Conservation (phyloP, 2,329 filamentous ascomycete genomes). For the Conoideocrella luteorostrata region DNA sequence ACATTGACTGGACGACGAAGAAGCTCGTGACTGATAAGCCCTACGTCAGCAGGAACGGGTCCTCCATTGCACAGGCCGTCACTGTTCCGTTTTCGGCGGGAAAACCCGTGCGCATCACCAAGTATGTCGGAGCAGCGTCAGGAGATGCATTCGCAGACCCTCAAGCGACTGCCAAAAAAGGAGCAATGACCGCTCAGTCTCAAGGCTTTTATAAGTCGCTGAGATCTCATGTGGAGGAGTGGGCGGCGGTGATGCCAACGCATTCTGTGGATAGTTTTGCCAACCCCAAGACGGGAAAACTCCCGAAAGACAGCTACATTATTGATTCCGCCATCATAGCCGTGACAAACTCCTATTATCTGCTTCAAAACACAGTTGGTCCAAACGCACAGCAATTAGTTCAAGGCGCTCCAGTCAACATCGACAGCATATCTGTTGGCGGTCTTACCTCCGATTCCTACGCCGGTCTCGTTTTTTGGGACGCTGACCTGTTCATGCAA, state of each 20-base stretch:
- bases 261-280: slow-evolving; percentile 59
- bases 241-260: slow-evolving; percentile 53
- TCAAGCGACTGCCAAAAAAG: slow-evolving; percentile 45
- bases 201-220: slow-evolving; percentile 51
- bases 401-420: slow-evolving; percentile 8
- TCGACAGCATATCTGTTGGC: slow-evolving; percentile 19
- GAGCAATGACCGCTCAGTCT: slow-evolving; percentile 37
- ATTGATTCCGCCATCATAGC: slow-evolving; percentile 47
- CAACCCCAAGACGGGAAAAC: slow-evolving; percentile 42
- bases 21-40: background rate
- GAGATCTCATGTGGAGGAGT: slow-evolving; percentile 52
- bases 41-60: slow-evolving; percentile 49
- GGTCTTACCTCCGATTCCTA: slow-evolving; percentile 22
- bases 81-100: slow-evolving; percentile 46
- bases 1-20: slow-evolving; percentile 32
- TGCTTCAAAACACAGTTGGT: slow-evolving; percentile 45
- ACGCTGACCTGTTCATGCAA: slow-evolving; percentile 23
- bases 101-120: slow-evolving; percentile 49
- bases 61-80: slow-evolving; percentile 58
- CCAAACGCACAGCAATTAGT: slow-evolving; percentile 36
- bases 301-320: slow-evolving; percentile 51
- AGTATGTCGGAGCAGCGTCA: slow-evolving; percentile 63
- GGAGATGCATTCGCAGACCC: slow-evolving; percentile 60
- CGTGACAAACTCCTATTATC: slow-evolving; percentile 49
- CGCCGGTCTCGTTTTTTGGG: slow-evolving; percentile 24